Conservation (phyloP, 108 stramenopile genomes). For the Asterionellopsis glacialis region DNA sequence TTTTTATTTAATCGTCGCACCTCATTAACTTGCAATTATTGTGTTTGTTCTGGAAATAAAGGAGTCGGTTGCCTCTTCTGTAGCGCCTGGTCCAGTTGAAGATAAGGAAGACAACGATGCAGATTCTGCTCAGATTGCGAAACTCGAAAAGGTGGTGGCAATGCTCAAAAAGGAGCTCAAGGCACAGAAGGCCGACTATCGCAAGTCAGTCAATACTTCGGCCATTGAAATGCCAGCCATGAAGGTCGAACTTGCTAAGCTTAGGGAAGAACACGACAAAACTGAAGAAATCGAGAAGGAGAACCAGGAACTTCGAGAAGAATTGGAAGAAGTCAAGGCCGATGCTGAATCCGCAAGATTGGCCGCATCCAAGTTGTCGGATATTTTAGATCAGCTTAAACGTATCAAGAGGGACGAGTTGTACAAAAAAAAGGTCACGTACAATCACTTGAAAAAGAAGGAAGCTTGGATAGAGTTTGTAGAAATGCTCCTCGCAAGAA, state of each 20-base stretch:
- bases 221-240: constrained; percentile 36
- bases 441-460: constrained; percentile 34
- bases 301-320: constrained; percentile 16
- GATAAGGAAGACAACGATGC: neutral
- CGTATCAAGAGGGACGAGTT: constrained; percentile 32
- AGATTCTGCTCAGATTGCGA: constrained; percentile 13
- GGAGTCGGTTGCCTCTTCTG: neutral
- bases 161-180: constrained; percentile 21
- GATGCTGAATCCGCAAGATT: constrained; percentile 23
- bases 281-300: constrained; percentile 17
- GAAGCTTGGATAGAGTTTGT: constrained; percentile 38
- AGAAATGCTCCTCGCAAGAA: constrained; percentile 20
- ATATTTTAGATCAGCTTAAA: constrained; percentile 39
- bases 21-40: neutral
- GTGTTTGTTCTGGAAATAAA: neutral
- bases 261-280: constrained; percentile 22
- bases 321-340: constrained; percentile 27
- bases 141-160: constrained; percentile 24
- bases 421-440: constrained; percentile 31
- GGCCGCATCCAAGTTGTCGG: constrained; percentile 23
- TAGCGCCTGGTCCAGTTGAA: neutral
- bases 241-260: constrained; percentile 19
- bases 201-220: neutral
- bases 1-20: no score
- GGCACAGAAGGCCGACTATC: constrained; percentile 7